Percentiles rank a stretch among this genome's conserved stretches.
These are phyloP conservation scores for Trametes polyzona DNA, from an alignment of 1,284 basidiomycete species.

Conservation along the genomic window DNA sequence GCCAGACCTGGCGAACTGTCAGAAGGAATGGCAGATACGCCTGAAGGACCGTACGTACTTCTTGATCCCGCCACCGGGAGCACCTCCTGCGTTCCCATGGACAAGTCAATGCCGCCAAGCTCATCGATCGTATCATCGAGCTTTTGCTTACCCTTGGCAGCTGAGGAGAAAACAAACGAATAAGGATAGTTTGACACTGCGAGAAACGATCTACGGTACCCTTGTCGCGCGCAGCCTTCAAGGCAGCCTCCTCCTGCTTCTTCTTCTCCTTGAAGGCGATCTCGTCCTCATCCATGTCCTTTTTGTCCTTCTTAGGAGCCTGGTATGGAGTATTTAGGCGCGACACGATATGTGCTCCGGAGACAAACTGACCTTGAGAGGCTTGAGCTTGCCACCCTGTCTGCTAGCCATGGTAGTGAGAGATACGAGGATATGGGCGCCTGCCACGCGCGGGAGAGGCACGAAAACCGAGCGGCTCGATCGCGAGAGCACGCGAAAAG, in stretches of 20 bases:
- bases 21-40: not conserved
- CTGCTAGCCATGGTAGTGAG: constrained; percentile 60
- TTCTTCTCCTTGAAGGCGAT: constrained; percentile 73
- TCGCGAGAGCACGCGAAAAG: not conserved
- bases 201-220: constrained; percentile 48
- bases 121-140: not conserved
- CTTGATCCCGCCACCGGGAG: constrained; percentile 79
- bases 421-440: constrained; percentile 9
- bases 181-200: not conserved
- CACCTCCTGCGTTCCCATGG: constrained; percentile 52
- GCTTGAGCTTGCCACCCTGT: constrained; percentile 83
- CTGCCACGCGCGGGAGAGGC: not conserved
- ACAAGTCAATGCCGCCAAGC: not conserved
- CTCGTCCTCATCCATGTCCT: constrained; percentile 72
- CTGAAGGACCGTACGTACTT: constrained; percentile 58
- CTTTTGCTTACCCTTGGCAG: constrained; percentile 64
- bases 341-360: too few species aligned
- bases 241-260: constrained; percentile 69
- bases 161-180: constrained; percentile 39
- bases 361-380: constrained; percentile 55
- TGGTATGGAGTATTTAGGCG: constrained; percentile 31
- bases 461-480: not conserved
- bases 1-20: constrained; percentile 44
- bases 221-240: constrained; percentile 70
- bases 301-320: constrained; percentile 80